Evolutionary conservation across 1,284 basidiomycete species (phyloP), one percentile per base, ranked within the genome.

Genomic region (Ceratobasidium theobromae): DNA sequence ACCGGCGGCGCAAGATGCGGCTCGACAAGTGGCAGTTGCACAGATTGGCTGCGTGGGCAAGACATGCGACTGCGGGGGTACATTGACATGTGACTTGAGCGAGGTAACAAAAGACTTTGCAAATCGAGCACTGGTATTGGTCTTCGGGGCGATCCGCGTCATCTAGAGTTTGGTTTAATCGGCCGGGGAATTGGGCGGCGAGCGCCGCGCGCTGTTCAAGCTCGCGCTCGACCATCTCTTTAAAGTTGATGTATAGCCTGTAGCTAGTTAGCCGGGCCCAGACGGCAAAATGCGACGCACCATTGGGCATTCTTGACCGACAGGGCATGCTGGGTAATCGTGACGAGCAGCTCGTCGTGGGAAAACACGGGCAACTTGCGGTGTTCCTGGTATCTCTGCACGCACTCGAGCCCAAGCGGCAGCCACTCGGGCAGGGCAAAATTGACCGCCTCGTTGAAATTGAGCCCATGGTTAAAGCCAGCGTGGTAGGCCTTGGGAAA

Each of bases 371-470:
- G 96, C 32, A 90, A 81, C 76, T 98, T 98, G 76, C 86, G 80
- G 76, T 98, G 91, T 68, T 89, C 85, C 73, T 92, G 87, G 77
- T 99, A 96, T 53, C 92, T 84, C 74, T 87, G 83, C 14, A 95
- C 92, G 73, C 94, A 97, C 69, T 93, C 90, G 52, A 90, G 83
- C 40, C 92, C 97, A 68, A 86, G 86, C 21, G 87, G 81, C 58
- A 99, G 80, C 97, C 97, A 99, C 76, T 98, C 94, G 16, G 95
- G 93, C 41, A 98, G 81, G 4, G 96, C 96, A 76, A 99, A 99
- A 78, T 99, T 99, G 74, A 99, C 97, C 0, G 97, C 97, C 80
- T 99, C 95, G 76, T 98, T 98, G 80, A 98, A 94, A 77, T 98
- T 99, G 74, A 98, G 82, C 51, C 95, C 95, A 75, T 98, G 96